Evolutionary conservation across 2,329 filamentous ascomycete species (phyloP), one percentile per base, ranked within the genome.

Genomic region (Podosphaera xanthii): DNA sequence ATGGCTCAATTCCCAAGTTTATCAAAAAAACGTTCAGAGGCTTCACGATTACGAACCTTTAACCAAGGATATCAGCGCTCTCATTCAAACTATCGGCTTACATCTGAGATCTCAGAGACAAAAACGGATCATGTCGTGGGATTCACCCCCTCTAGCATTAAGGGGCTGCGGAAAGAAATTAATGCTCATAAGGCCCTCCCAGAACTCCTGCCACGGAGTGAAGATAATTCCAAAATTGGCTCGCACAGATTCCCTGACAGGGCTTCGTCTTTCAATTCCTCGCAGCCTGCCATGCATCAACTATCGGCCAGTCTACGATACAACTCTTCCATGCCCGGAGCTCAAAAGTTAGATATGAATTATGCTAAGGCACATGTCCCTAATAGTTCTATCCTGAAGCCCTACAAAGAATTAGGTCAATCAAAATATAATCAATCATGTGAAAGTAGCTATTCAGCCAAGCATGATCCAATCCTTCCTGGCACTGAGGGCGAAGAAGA

Each of bases 1-100:
- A 62, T 66, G 2, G 54, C 65, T 22, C 61, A 63, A 22, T 35
- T 60, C 14, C 65, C 64, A 9, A 61, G 34, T 14, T 59, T 65
- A 8, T 65, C 63, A 48, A 63, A 65, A 54, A 64, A 63, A 40
- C 67, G 64, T 2, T 70, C 68, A 3, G 68, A 70, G 46, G 68
- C 67, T 12, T 68, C 67, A 10, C 61, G 67, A 36, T 61, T 70
- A 12, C 65, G 68, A 42, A 64, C 67, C 34, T 59, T 69, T 57
- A 67, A 69, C 61, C 68, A 67, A 64, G 65, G 65, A 8, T 64
- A 65, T 57, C 62, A 63, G 59, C 66, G 66, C 35, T 61, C 63
- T 33, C 65, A 64, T 10, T 60, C 63, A 2, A 65, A 66, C 34
- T 64, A 64, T 31, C 52, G 64, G 48, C 61, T 58, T 12, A 65